phyloP scores from a whole-genome alignment of 495 filamentous ascomycete species.

The Zalerion maritima region DNA sequence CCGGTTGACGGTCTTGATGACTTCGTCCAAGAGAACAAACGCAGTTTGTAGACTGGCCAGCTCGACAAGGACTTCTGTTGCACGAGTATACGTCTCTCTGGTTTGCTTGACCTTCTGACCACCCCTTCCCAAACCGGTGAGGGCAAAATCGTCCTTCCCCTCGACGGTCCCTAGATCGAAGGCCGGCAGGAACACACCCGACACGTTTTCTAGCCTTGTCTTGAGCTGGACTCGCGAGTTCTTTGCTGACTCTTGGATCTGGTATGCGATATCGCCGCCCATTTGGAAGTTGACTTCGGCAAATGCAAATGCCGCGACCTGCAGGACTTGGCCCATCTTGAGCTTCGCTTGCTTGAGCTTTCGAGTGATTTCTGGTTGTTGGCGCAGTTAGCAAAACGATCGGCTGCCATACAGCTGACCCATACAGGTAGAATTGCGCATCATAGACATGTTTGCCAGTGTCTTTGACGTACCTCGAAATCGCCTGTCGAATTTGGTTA shows the following conservation, averaged over 20 bases:
- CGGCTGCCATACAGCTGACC: conserved; percentile 9
- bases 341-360: conserved; percentile 98
- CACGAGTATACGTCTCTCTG: conserved; percentile 91
- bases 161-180: conserved; percentile 83
- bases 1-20: conserved; percentile 97
- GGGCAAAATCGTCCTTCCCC: conserved; percentile 85
- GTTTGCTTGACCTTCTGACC: conserved; percentile 93
- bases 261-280: conserved; percentile 89
- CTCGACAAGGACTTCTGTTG: conserved; percentile 93
- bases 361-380: conserved; percentile 64
- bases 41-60: conserved; percentile 93
- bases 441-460: conserved; percentile 2
- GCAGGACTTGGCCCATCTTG: conserved; percentile 99
- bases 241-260: conserved; percentile 92
- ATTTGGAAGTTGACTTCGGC: conserved; percentile 97
- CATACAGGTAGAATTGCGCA: conserved; percentile 11
- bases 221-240: conserved; percentile 81
- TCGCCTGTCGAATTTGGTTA: conserved; percentile 37
- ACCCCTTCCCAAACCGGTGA: conserved; percentile 93
- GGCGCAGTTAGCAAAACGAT: conserved; percentile 18
- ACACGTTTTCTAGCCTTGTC: conserved; percentile 96
- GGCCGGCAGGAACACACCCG: conserved; percentile 79
- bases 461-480: conserved; percentile 61
- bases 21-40: conserved; percentile 94
- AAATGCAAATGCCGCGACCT: conserved; percentile 93